Conservation (phyloP, 306 rosid genomes). For the Phaseolus lunatus region DNA sequence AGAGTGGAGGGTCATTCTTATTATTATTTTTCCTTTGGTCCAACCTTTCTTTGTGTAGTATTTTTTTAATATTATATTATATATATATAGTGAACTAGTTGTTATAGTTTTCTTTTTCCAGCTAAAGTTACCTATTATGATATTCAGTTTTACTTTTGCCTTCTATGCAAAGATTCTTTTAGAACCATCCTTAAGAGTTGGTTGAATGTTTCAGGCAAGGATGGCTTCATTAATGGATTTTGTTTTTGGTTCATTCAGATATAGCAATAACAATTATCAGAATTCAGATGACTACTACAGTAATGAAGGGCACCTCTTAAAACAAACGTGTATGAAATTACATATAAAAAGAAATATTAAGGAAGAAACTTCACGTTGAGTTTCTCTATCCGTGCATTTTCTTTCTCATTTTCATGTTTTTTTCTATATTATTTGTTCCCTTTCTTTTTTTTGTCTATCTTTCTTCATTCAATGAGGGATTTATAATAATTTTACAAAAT, state of each 20-base stretch:
- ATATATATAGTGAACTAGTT: conserved; percentile 49
- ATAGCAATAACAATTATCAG: neutral
- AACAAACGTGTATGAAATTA: too few species aligned
- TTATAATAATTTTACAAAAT: too few species aligned
- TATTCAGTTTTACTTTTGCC: conserved; percentile 23
- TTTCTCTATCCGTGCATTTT: neutral
- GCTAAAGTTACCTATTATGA: conserved; percentile 37
- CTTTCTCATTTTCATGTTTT: too few species aligned
- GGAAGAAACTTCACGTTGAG: too few species aligned
- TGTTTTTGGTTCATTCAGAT: neutral
- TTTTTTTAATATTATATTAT: neutral
- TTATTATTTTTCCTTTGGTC: conserved; percentile 43
- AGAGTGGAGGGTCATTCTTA: conserved; percentile 47
- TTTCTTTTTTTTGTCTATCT: too few species aligned
- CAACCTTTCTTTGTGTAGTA: conserved; percentile 44
- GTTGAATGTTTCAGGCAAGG: neutral
- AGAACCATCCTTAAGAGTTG: neutral
- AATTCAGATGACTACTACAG: neutral
- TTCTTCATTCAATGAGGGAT: neutral
- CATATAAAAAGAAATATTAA: too few species aligned
- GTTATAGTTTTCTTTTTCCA: conserved; percentile 39
- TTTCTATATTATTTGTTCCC: neutral
- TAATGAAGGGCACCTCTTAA: too few species aligned
- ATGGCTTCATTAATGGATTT: neutral
- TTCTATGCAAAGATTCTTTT: conserved; percentile 33